Evolutionary conservation across 2,329 filamentous ascomycete species (phyloP).

Genomic region (Coleophoma eucalyptorum): DNA sequence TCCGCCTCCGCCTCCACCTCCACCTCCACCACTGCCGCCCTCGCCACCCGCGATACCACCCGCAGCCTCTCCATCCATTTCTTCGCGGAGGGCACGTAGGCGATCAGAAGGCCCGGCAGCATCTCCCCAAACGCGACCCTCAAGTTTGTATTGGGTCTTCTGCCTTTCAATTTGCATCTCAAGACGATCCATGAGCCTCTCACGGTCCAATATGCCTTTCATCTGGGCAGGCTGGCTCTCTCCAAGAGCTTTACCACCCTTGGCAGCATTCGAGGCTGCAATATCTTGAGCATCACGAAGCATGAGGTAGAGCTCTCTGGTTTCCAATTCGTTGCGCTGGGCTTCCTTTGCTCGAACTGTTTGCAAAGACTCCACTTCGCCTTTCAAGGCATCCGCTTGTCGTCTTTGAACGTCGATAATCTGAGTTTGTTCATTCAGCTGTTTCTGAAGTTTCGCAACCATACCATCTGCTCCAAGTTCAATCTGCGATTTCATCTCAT

Average conservation of each 20-base stretch:
- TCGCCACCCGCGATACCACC: constrained; percentile 30
- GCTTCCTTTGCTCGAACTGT: constrained; percentile 83
- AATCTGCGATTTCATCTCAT: constrained; percentile 86
- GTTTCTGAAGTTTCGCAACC: constrained; percentile 87
- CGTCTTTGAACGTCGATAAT: constrained; percentile 87
- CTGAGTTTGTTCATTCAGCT: constrained; percentile 86
- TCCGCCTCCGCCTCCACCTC: constrained; percentile 52
- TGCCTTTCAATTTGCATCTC: constrained; percentile 95
- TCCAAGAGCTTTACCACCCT: constrained; percentile 47
- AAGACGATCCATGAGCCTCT: constrained; percentile 86
- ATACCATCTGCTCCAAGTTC: constrained; percentile 91
- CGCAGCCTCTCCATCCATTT: constrained; percentile 73
- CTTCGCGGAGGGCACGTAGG: constrained; percentile 84
- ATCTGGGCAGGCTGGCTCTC: constrained; percentile 71
- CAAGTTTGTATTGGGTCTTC: constrained; percentile 96
- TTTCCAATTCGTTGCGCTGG: constrained; percentile 93
- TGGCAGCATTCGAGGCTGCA: constrained; percentile 76
- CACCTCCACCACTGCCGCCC: constrained; percentile 75
- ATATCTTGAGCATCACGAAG: constrained; percentile 95
- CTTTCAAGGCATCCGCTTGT: constrained; percentile 83
- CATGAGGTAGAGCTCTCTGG: constrained; percentile 96
- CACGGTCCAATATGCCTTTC: constrained; percentile 90
- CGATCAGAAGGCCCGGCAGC: constrained; percentile 83
- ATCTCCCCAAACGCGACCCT: constrained; percentile 87
- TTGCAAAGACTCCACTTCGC: constrained; percentile 83